These are phyloP conservation scores for Blastomyces silverae DNA, from an alignment of 2,329 filamentous ascomycete genomes.

Conservation along the genomic window DNA sequence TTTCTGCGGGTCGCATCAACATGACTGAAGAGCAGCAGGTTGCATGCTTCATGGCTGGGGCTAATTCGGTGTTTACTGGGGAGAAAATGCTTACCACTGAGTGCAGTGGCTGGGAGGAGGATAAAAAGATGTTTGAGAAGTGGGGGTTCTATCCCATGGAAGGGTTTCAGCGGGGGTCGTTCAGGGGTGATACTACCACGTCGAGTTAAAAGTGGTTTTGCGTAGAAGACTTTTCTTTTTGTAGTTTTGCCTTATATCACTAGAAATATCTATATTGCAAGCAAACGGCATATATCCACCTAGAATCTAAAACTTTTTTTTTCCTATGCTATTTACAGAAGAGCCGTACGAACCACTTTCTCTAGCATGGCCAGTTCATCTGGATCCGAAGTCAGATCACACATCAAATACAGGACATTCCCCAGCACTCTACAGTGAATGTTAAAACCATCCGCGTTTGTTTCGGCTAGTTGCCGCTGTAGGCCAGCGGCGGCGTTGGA, in stretches of 20 bases:
- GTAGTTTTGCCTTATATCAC: not conserved
- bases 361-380: slow-evolving; percentile 40
- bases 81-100: slow-evolving; percentile 95
- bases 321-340: slow-evolving; percentile 22
- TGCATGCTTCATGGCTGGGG: slow-evolving; percentile 81
- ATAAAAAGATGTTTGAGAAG: slow-evolving; percentile 71
- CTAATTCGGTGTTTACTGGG: slow-evolving; percentile 90
- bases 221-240: no score
- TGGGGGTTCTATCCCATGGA: slow-evolving; percentile 79
- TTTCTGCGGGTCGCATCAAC: slow-evolving; percentile 76
- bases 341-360: slow-evolving; percentile 33
- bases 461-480: slow-evolving; percentile 45
- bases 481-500: slow-evolving; percentile 50
- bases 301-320: not conserved
- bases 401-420: slow-evolving; percentile 57
- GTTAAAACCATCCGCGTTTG: slow-evolving; percentile 36
- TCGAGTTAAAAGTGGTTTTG: not conserved
- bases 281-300: not conserved
- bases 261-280: not conserved
- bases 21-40: slow-evolving; percentile 86
- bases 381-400: slow-evolving; percentile 46
- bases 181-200: not conserved
- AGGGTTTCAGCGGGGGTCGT: slow-evolving; percentile 42
- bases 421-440: slow-evolving; percentile 56
- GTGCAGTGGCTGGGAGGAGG: slow-evolving; percentile 86